Evolutionary conservation across 1,284 basidiomycete species (phyloP).

Genomic region (Pascua sp.): DNA sequence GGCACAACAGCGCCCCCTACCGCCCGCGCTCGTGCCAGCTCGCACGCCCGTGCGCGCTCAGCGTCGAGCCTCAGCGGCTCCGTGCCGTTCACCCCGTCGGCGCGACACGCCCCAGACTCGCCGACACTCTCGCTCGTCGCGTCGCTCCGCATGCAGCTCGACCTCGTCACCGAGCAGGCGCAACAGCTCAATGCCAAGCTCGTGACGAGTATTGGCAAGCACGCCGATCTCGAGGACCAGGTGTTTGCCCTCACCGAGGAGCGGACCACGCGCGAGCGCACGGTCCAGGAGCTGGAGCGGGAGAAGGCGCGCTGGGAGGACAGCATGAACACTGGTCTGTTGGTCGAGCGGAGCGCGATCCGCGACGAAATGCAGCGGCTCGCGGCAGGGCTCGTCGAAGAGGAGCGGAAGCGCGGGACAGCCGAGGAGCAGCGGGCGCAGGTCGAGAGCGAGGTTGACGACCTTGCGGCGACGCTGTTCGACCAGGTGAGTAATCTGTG

Average conservation of each 20-base stretch:
- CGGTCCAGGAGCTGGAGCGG: conserved; percentile 68
- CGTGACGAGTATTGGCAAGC: conserved; percentile 82
- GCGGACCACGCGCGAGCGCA: conserved; percentile 54
- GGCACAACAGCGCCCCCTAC: neutral
- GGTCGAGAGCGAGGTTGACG: conserved; percentile 87
- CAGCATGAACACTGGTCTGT: conserved; percentile 64
- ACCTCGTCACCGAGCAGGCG: conserved; percentile 83
- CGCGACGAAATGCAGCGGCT: conserved; percentile 86
- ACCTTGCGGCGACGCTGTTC: conserved; percentile 83
- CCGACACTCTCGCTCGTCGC: conserved; percentile 58
- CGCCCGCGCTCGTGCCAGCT: conserved; percentile 3
- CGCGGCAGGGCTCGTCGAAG: conserved; percentile 91
- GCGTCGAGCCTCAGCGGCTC: conserved; percentile 5
- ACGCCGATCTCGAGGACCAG: conserved; percentile 90
- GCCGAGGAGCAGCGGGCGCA: conserved; percentile 73
- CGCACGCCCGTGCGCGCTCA: no score
- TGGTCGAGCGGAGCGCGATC: conserved; percentile 89
- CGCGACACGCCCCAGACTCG: conserved; percentile 43
- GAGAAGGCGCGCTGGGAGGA: conserved; percentile 50
- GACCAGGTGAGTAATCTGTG: conserved; percentile 52
- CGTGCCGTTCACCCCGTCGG: conserved; percentile 11
- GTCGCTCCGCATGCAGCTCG: conserved; percentile 73
- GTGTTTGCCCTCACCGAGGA: conserved; percentile 58
- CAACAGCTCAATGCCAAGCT: conserved; percentile 88
- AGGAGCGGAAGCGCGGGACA: conserved; percentile 83